These are phyloP conservation scores for Cocos nucifera DNA, from an alignment of 176 grass and related monocot species.

Conservation along the genomic window DNA sequence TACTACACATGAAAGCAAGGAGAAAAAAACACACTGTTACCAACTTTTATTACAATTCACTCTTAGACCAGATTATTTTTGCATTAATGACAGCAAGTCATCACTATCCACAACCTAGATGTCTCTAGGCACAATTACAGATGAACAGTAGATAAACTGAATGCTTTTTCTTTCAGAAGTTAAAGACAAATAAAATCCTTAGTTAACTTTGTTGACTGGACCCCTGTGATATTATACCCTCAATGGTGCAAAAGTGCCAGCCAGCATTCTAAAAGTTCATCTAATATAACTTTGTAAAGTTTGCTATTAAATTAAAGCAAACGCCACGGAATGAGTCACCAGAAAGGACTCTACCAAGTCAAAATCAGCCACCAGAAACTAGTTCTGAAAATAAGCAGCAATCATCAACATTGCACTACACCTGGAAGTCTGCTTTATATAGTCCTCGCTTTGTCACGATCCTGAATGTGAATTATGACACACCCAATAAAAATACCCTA, in stretches of 20 bases:
- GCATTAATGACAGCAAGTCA: too few relatives aligned
- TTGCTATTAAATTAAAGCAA: constrained; percentile 17
- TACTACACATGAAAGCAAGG: too few relatives aligned
- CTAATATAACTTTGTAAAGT: constrained; percentile 20
- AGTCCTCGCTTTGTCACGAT: constrained; percentile 67
- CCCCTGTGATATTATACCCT: constrained; percentile 3
- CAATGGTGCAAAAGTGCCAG: constrained; percentile 24
- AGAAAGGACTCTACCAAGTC: constrained; percentile 44
- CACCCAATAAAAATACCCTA: constrained; percentile 91
- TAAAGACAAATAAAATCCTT: constrained; percentile 18
- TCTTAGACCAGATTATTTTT: too few relatives aligned
- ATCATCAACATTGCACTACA: constrained; percentile 46
- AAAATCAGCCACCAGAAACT: constrained; percentile 31
- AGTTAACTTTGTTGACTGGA: constrained; percentile 29
- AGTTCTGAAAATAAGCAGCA: constrained; percentile 40
- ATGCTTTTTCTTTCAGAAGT: constrained; percentile 1
- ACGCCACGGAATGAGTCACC: constrained; percentile 25
- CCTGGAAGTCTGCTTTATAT: constrained; percentile 70
- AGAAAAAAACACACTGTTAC: too few relatives aligned
- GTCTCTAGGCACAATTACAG: too few relatives aligned
- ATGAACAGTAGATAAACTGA: too few relatives aligned
- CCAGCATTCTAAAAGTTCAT: constrained; percentile 34
- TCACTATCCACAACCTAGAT: too few relatives aligned
- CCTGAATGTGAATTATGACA: constrained; percentile 90
- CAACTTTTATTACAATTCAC: too few relatives aligned